phyloP scores from a whole-genome alignment of 1,284 basidiomycete species.

The Tilletia horrida region DNA sequence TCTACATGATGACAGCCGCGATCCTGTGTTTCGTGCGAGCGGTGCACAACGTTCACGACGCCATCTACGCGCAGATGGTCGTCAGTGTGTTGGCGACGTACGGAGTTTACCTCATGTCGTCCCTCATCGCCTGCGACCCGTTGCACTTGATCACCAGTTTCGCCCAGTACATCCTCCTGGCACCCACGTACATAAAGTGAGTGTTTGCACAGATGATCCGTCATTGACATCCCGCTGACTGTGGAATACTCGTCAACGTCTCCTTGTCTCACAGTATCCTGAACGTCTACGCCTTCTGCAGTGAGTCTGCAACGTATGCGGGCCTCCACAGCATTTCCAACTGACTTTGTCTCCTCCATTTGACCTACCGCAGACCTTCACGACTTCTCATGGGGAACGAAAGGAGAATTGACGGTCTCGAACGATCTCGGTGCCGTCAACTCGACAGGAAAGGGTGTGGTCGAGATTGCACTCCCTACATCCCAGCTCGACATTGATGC shows the following conservation, averaged over 20 bases:
- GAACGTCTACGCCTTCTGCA: constrained; percentile 54
- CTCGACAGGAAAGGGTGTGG: constrained; percentile 56
- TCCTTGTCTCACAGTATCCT: constrained; percentile 61
- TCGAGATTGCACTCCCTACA: constrained; percentile 82
- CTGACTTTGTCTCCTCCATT: not conserved
- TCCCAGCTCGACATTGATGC: constrained; percentile 82
- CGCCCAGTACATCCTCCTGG: constrained; percentile 83
- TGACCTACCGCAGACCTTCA: constrained; percentile 19
- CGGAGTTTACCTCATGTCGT: constrained; percentile 61
- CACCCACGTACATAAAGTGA: constrained; percentile 77
- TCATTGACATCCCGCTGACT: not conserved
- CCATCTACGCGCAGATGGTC: constrained; percentile 71
- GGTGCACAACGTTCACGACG: constrained; percentile 56
- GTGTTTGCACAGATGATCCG: constrained; percentile 44
- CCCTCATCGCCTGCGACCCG: constrained; percentile 81
- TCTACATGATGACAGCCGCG: constrained; percentile 66
- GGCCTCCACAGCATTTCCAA: constrained; percentile 24
- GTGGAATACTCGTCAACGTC: constrained; percentile 22
- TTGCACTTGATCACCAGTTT: constrained; percentile 92
- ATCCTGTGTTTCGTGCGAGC: constrained; percentile 43
- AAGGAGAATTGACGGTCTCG: constrained; percentile 60
- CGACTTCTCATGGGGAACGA: constrained; percentile 66
- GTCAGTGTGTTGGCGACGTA: constrained; percentile 82
- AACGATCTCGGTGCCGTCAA: constrained; percentile 52
- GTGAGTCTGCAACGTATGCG: not conserved